Evolutionary conservation across 768 basidiomycete species (phyloP).

Genomic region (Gloeophyllum trabeum): DNA sequence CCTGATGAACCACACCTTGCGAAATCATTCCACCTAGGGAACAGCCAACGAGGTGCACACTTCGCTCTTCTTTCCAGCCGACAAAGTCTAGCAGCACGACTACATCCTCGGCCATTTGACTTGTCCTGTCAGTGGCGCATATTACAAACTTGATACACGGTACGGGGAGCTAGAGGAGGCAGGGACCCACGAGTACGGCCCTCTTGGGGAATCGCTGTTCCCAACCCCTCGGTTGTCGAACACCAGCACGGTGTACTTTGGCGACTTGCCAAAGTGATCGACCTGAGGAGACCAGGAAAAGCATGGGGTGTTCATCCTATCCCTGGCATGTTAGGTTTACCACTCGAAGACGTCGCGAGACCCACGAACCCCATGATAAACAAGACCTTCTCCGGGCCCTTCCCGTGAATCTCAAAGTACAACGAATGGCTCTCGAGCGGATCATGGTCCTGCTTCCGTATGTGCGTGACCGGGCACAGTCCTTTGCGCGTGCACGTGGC

Average conservation of each 20-base stretch:
- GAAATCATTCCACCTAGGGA: conserved; percentile 83
- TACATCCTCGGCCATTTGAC: conserved; percentile 68
- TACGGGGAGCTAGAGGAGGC: conserved; percentile 1
- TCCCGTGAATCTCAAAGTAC: conserved; percentile 73
- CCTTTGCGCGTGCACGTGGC: conserved; percentile 56
- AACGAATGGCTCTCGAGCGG: conserved; percentile 57
- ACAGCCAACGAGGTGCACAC: conserved; percentile 60
- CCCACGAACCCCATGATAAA: conserved; percentile 61
- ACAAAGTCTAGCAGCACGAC: conserved; percentile 57
- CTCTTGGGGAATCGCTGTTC: conserved; percentile 55
- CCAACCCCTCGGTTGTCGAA: conserved; percentile 85
- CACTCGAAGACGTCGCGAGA: not conserved
- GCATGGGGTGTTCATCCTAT: conserved; percentile 47
- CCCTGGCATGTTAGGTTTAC: not conserved
- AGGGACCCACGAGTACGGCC: conserved; percentile 63
- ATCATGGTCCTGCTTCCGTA: conserved; percentile 31
- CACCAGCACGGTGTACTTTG: conserved; percentile 51
- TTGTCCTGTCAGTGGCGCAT: conserved; percentile 32
- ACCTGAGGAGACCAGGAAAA: conserved; percentile 62
- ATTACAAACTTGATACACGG: not conserved
- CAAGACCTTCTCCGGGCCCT: conserved; percentile 49
- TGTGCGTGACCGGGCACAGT: conserved; percentile 58
- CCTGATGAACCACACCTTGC: conserved; percentile 34
- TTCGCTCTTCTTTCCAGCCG: conserved; percentile 53
- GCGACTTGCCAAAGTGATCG: conserved; percentile 39